Evolutionary conservation across 805 yeast species (phyloP).

Genomic region (Cyberlindnera maclurae): DNA sequence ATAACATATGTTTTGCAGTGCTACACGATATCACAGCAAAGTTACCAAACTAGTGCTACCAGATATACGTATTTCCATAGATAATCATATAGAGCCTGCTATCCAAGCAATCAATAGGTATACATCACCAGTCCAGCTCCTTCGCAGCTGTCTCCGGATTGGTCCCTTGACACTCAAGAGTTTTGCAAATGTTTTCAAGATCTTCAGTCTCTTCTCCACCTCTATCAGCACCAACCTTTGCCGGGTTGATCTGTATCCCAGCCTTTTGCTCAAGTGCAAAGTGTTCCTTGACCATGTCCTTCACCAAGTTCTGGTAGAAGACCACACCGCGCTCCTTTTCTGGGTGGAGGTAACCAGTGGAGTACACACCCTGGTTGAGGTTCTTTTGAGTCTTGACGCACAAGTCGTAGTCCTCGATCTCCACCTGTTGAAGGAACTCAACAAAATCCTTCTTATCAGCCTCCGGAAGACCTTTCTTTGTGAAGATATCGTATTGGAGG

Average conservation of each 20-base stretch:
- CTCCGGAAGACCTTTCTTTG: conserved; percentile 50
- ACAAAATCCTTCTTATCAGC: conserved; percentile 53
- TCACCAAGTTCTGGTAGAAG: conserved; percentile 46
- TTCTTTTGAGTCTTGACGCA: conserved; percentile 55
- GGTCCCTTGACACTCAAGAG: conserved; percentile 43
- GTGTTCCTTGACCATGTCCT: conserved; percentile 52
- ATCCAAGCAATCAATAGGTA: too few species aligned
- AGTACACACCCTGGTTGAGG: conserved; percentile 52
- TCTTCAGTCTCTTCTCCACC: conserved; percentile 39
- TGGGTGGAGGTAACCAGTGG: conserved; percentile 55
- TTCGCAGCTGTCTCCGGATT: conserved; percentile 29
- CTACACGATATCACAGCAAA: not conserved
- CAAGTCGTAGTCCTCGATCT: conserved; percentile 53
- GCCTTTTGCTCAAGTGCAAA: conserved; percentile 36
- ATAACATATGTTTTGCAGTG: not conserved
- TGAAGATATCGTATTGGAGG: conserved; percentile 53
- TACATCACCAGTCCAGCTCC: conserved; percentile 20
- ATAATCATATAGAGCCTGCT: not conserved
- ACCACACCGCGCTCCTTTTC: conserved; percentile 52
- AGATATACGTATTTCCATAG: too few species aligned
- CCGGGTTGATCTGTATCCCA: conserved; percentile 47
- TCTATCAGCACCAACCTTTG: conserved; percentile 31
- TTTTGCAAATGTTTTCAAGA: conserved; percentile 41
- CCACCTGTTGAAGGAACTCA: conserved; percentile 56
- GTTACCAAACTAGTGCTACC: too few species aligned